Conservation (phyloP, 2,329 filamentous ascomycete genomes). For the Teratosphaeria pseudoeucalypti region DNA sequence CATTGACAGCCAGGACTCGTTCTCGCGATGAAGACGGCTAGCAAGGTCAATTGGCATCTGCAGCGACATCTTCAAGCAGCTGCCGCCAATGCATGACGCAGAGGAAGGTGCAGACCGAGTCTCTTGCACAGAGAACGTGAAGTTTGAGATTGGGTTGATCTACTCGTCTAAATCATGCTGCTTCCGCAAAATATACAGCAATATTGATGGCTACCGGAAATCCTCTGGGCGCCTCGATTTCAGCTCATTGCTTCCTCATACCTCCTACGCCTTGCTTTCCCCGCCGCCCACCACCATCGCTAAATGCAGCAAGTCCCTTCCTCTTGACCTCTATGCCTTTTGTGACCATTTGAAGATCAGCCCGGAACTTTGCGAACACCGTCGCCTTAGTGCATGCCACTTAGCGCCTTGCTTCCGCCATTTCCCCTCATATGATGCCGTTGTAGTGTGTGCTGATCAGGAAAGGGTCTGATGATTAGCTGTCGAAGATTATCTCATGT, state of each 20-base stretch:
- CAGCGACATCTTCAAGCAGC: too few species aligned
- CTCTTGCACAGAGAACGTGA: background rate
- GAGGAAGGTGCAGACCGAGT: background rate
- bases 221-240: background rate
- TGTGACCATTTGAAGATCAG: background rate
- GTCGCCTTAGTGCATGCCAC: slow-evolving; percentile 3
- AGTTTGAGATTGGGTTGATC: background rate
- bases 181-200: slow-evolving; percentile 2
- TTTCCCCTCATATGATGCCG: background rate
- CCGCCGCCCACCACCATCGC: slow-evolving; percentile 11
- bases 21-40: too few species aligned
- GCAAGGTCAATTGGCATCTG: too few species aligned
- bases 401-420: background rate
- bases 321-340: background rate
- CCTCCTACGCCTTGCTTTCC: background rate
- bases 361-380: background rate
- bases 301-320: slow-evolving; percentile 11
- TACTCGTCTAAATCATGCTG: background rate
- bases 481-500: slow-evolving; percentile 2
- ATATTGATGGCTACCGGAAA: slow-evolving; percentile 1
- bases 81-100: background rate
- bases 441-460: background rate
- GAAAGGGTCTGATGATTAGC: background rate
- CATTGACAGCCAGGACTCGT: too few species aligned
- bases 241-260: background rate